Evolutionary conservation across 2,329 filamentous ascomycete species (phyloP).

Genomic region (Fusarium xylarioides): DNA sequence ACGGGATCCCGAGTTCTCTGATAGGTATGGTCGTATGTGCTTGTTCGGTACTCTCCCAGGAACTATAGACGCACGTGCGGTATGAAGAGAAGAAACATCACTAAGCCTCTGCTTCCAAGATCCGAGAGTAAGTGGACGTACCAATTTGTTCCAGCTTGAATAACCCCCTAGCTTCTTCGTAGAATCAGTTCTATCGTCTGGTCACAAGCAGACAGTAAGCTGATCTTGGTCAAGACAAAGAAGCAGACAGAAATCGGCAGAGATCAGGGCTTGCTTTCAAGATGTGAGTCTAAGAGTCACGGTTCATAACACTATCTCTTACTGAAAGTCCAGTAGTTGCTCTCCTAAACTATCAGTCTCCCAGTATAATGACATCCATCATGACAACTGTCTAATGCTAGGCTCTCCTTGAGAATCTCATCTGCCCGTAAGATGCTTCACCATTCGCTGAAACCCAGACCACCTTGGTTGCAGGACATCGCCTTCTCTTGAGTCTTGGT

Average conservation of each 20-base stretch:
- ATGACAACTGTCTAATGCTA: accelerated
- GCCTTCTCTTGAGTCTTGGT: no score
- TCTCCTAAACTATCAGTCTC: accelerated
- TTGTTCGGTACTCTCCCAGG: accelerated
- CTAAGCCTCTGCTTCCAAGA: accelerated
- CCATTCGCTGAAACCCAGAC: accelerated
- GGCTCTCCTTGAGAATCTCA: accelerated
- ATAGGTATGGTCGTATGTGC: neutral
- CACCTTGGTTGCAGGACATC: no score
- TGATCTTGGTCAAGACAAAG: no score
- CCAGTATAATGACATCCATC: accelerated
- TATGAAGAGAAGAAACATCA: accelerated
- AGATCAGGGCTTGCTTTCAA: accelerated
- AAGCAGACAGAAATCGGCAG: no score
- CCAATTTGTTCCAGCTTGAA: accelerated
- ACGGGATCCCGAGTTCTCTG: neutral
- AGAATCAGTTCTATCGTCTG: no score
- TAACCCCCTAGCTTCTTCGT: accelerated
- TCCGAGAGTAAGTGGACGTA: accelerated
- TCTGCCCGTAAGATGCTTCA: accelerated
- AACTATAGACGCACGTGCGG: accelerated
- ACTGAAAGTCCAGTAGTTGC: neutral
- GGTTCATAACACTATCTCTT: accelerated
- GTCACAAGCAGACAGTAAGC: no score
- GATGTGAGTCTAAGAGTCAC: accelerated